A percentile compares a stretch with the other conserved stretches of the same genome.
Conservation (phyloP, 352 stramenopile genomes). For the Blastocystis hominis region DNA sequence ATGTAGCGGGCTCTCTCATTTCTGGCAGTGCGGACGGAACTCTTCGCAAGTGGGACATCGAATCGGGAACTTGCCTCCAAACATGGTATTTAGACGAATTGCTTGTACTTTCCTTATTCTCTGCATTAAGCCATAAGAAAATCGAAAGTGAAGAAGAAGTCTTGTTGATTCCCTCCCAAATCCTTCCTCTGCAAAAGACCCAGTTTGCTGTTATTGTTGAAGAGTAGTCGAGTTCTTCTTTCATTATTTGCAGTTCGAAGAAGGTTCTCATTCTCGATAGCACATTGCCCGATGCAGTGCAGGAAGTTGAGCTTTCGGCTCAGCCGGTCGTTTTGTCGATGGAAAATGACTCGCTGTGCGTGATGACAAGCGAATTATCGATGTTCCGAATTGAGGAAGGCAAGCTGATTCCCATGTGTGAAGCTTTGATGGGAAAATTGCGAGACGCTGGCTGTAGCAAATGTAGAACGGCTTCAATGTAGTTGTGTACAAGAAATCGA, state of each 20-base stretch:
- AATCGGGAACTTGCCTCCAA: not conserved
- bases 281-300: not conserved
- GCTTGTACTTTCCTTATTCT: not conserved
- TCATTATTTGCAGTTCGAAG: not conserved
- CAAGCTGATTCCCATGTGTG: not conserved
- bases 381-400: not conserved
- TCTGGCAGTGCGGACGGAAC: slow-evolving; percentile 35
- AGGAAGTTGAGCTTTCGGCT: not conserved
- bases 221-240: not conserved
- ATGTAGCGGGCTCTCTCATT: not conserved
- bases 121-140: not conserved
- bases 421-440: not conserved
- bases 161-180: slow-evolving; percentile 14
- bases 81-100: slow-evolving; percentile 34
- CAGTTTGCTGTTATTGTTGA: slow-evolving; percentile 1
- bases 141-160: slow-evolving; percentile 44
- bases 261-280: slow-evolving; percentile 7
- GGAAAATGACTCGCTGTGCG: not conserved
- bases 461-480: not conserved
- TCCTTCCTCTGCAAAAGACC: not conserved
- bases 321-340: not conserved
- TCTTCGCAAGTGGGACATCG: not conserved
- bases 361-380: not conserved
- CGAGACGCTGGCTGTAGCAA: not conserved
- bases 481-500: slow-evolving; percentile 36